A percentile compares a stretch with the other conserved stretches of the same genome.
phyloP scores from a whole-genome alignment of 2,329 filamentous ascomycete species.

The Metarhizium anisopliae region DNA sequence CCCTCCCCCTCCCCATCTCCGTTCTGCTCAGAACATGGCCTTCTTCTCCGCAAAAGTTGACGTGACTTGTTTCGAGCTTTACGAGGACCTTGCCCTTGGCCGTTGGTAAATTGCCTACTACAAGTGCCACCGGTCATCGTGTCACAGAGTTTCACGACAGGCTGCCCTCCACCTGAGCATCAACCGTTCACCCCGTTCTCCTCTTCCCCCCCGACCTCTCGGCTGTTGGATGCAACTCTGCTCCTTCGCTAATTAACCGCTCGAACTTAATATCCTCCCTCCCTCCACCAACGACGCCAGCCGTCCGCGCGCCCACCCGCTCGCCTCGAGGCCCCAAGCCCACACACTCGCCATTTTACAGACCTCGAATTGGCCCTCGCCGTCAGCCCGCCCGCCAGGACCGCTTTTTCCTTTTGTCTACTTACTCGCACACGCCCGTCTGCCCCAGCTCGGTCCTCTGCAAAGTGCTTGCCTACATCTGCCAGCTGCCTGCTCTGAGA shows the following conservation, averaged over 20 bases:
- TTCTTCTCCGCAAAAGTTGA: too few relatives aligned
- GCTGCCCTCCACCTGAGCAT: background rate
- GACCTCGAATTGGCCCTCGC: conserved; percentile 2
- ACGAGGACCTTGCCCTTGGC: background rate
- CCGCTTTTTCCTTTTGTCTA: conserved; percentile 7
- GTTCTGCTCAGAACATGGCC: background rate
- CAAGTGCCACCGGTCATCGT: background rate
- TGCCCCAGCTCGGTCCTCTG: background rate
- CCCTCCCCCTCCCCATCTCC: background rate
- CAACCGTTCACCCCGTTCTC: background rate
- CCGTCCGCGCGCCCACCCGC: background rate
- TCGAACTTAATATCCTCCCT: background rate
- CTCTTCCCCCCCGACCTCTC: background rate
- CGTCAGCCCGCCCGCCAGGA: conserved; percentile 1
- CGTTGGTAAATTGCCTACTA: background rate
- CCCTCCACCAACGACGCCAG: background rate
- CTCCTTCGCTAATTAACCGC: background rate
- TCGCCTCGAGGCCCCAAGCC: background rate
- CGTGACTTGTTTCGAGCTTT: background rate
- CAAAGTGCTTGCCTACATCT: background rate
- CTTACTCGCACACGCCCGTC: conserved; percentile 9
- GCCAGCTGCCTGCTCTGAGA: conserved; percentile 10
- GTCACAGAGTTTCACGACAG: too few relatives aligned
- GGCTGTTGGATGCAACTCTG: background rate
- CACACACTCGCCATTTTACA: background rate